A percentile compares a stretch with the other conserved stretches of the same genome.
phyloP scores from a whole-genome alignment of 140 eudicot genomes.

The Bidens hawaiensis region DNA sequence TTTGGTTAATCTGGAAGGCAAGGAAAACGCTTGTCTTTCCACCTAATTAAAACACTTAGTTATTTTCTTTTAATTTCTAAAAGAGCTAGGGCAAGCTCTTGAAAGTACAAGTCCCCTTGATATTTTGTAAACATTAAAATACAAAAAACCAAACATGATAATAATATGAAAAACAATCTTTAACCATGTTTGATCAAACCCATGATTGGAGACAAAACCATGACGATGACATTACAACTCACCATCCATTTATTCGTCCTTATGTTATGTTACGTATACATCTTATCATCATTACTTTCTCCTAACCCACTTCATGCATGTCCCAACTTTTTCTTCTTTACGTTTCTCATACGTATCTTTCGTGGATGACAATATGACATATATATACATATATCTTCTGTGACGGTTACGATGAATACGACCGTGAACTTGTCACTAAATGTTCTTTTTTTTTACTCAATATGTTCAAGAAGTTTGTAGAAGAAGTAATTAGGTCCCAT shows the following conservation, averaged over 20 bases:
- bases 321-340: neutral
- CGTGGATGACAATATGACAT: neutral
- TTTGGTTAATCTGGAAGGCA: too few relatives aligned
- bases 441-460: too few relatives aligned
- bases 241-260: constrained; percentile 21
- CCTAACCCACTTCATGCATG: neutral
- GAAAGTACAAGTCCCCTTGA: too few relatives aligned
- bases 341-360: constrained; percentile 7
- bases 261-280: constrained; percentile 17
- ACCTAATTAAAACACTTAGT: too few relatives aligned
- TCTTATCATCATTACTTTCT: constrained; percentile 22
- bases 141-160: constrained; percentile 9
- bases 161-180: neutral
- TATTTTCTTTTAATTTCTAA: too few relatives aligned
- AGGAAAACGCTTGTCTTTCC: too few relatives aligned
- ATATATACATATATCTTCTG: too few relatives aligned
- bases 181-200: constrained; percentile 18
- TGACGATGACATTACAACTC: constrained; percentile 28
- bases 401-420: neutral
- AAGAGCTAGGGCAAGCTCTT: too few relatives aligned
- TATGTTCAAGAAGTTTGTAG: too few relatives aligned
- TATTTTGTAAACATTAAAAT: neutral
- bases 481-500: too few relatives aligned
- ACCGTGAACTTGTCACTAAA: neutral
- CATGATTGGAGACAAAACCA: constrained; percentile 25